Percentiles rank a stretch among this genome's conserved stretches.
phyloP scores from a whole-genome alignment of 306 rosid species.

The Alnus glutinosa region DNA sequence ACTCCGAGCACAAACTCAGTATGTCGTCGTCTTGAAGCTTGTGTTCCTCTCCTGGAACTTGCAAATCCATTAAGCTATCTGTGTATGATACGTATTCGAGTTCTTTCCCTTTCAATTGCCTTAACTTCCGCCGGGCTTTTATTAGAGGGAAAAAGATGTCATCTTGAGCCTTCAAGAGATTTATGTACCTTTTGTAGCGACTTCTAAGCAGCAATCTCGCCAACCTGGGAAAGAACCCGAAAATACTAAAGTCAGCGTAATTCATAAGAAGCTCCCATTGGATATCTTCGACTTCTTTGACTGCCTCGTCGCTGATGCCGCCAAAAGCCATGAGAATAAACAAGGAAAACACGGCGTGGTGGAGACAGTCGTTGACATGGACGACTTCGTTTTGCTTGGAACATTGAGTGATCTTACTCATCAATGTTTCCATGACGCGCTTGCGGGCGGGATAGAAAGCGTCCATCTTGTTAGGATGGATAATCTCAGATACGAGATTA shows the following conservation, averaged over 20 bases:
- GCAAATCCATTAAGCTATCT: not conserved
- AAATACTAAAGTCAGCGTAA: not conserved
- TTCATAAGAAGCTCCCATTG: not conserved
- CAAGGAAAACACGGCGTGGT: not conserved
- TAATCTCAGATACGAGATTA: not conserved
- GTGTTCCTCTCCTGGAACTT: not conserved
- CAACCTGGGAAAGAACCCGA: not conserved
- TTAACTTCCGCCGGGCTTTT: not conserved
- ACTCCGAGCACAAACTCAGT: conserved; percentile 1
- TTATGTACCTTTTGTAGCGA: not conserved
- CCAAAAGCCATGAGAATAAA: not conserved
- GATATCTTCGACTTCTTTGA: not conserved
- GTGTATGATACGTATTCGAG: not conserved
- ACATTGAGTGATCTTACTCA: not conserved
- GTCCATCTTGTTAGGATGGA: not conserved
- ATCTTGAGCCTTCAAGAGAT: not conserved
- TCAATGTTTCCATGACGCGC: not conserved
- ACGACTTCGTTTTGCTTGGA: not conserved
- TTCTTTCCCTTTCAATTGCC: not conserved
- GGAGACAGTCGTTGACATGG: not conserved
- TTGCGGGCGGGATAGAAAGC: not conserved
- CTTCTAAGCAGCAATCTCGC: not conserved
- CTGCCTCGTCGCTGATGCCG: not conserved
- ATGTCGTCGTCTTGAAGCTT: not conserved
- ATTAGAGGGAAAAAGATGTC: not conserved